Base-by-base conservation (phyloP, 1,139 yeast species). In the Diutina scorzettiae region DNA sequence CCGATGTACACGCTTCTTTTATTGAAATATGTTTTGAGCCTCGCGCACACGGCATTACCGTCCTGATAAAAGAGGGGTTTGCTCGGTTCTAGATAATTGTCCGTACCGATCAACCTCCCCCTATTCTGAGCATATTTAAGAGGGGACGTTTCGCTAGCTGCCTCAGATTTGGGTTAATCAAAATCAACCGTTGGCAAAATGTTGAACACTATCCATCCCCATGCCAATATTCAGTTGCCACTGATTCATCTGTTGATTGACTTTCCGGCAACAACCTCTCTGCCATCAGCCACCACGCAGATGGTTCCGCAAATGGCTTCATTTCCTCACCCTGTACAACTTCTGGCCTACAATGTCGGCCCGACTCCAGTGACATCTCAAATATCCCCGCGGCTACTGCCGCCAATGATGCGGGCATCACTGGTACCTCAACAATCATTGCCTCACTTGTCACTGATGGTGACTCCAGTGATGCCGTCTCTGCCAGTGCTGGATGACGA, bases 161-260 rank as follows among this genome's bases (percentile, higher is more conserved):
- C n/a, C n/a, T n/a, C n/a, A n/a, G n/a, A n/a, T n/a, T n/a, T n/a
- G n/a, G n/a, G n/a, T n/a, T n/a, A n/a, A n/a, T n/a, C n/a, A n/a
- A n/a, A n/a, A n/a, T n/a, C n/a, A n/a, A n/a, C n/a, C n/a, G n/a
- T n/a, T n/a, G n/a, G n/a, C n/a, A n/a, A 3, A 4, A 32, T 32
- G 37, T 32, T 32, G 37, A 32, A 32, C 25, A 32, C 37, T 18
- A 20, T 20, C 14, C 37, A 19, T 12, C 37, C 24, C 7, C 37
- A 32, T 19, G 18, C 25, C 25, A 32, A 20, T 20, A 17, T 32
- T 19, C 37, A 51, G 43, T 51, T 59, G 25, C 66, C 66, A 9
- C 55, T 62, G 41, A 59, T 62, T 41, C 60, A 57, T 41, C 52
- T 59, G 27, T 55, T 60, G 47, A 55, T 60, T 52, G 61, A 57